Base-by-base conservation (phyloP, 257 asterid genomes). In the Asclepias syriaca region DNA sequence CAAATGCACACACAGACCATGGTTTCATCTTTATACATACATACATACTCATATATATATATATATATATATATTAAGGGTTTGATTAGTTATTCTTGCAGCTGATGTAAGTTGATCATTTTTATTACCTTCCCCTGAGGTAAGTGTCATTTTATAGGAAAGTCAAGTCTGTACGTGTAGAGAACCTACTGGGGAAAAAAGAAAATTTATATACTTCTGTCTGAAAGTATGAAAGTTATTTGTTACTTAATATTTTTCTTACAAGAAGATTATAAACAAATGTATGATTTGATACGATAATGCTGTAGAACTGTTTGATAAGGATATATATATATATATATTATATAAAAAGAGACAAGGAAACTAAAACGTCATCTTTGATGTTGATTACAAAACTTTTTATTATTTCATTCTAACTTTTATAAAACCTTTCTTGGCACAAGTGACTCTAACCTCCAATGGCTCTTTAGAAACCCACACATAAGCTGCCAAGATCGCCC, bases 331-430 rank as follows among this genome's bases (percentile, higher is more conserved):
- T 29, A 57, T 22, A 21, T 22, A 29, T 2, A 29, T 29, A 16
- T 40, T 43, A 43, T 43, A 43, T 43, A 43, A 7, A 55, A 60
- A 74, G 57, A 50, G 65, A 74, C 60, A 54, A 27, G 21, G 22
- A 66, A 74, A 74, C 21, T 55, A 19, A 43, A 74, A 74, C 49
- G 59, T 66, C 72, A 66, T 13, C 68, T 55, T 74, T 66, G 72
- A 66, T 74, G 24, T 55, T 55, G 63, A 37, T 51, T 6, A 29
- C 46, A 54, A 48, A 32, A 40, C n/a, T 65, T 65, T 43, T 43
- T 43, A 43, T 1, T 43, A 43, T 43, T 43, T 43, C 11, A 43
- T 7, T 8, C 8, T 40, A 40, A 32, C 37, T 32, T 32, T 32
- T 32, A 34, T 7, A 40, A 40, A 40, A 40, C 46, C 32, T 69